Evolutionary conservation across 2,329 filamentous ascomycete species (phyloP).

Genomic region (Pseudogymnoascus verrucosus): DNA sequence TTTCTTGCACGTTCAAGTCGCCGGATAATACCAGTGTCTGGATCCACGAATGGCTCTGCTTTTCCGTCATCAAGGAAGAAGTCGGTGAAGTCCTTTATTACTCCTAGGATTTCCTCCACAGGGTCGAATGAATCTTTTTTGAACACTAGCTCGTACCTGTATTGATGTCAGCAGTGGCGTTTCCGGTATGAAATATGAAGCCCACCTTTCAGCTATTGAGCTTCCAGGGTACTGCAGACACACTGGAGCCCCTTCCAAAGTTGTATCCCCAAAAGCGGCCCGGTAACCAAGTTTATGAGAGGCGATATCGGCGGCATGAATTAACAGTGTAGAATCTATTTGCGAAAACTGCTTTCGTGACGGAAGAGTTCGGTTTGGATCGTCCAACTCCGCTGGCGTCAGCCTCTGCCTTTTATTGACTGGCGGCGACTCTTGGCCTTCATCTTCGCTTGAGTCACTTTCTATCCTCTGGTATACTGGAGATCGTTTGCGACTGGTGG

Average conservation of each 20-base stretch:
- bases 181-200: background rate
- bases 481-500: conserved; percentile 12
- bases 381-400: conserved; percentile 11
- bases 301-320: conserved; percentile 52
- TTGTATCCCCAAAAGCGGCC: conserved; percentile 38
- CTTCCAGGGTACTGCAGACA: conserved; percentile 78
- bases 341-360: conserved; percentile 22
- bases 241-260: conserved; percentile 45
- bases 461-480: conserved; percentile 16
- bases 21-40: conserved; percentile 65
- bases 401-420: conserved; percentile 12
- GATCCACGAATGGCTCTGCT: conserved; percentile 59
- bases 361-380: conserved; percentile 22
- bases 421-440: conserved; percentile 6
- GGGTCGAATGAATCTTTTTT: conserved; percentile 75
- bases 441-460: conserved; percentile 13
- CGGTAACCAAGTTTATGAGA: conserved; percentile 43
- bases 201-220: conserved; percentile 57
- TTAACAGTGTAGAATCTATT: conserved; percentile 24
- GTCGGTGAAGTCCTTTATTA: conserved; percentile 61
- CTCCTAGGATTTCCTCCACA: conserved; percentile 62
- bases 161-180: conserved; percentile 7
- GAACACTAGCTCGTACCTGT: conserved; percentile 64
- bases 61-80: conserved; percentile 71
- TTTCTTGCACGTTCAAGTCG: conserved; percentile 64